Conservation (phyloP, 2,329 filamentous ascomycete species). For the Xylaria arbuscula region DNA sequence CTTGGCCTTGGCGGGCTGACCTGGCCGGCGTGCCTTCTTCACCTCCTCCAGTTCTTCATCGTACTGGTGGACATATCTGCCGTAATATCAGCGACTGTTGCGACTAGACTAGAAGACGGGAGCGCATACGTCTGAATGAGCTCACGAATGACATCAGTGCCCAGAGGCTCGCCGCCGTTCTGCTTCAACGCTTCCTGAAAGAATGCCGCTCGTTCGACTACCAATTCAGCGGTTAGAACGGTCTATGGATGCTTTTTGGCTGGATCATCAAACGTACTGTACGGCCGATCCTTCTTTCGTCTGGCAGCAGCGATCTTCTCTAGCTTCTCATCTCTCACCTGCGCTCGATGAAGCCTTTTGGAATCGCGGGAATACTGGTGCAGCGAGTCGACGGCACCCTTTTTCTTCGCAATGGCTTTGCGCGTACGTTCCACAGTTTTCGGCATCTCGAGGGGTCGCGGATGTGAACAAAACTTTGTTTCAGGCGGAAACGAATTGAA, state of each 20-base stretch:
- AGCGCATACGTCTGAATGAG: constrained; percentile 69
- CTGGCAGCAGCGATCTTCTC: constrained; percentile 76
- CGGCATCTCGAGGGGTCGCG: constrained; percentile 68
- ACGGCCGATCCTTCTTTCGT: constrained; percentile 78
- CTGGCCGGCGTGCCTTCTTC: constrained; percentile 78
- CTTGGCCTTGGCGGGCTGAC: constrained; percentile 79
- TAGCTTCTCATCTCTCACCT: constrained; percentile 83
- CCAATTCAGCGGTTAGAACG: constrained; percentile 23
- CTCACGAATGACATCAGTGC: constrained; percentile 67
- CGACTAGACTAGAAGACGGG: neutral
- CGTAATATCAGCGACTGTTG: constrained; percentile 14
- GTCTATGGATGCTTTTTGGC: neutral
- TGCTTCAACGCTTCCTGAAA: constrained; percentile 75
- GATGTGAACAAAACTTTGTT: neutral
- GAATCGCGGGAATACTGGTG: constrained; percentile 93
- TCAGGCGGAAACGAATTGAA: neutral
- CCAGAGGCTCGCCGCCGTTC: constrained; percentile 62
- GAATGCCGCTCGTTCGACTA: constrained; percentile 75
- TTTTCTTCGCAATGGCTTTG: constrained; percentile 92
- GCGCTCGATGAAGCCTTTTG: constrained; percentile 80
- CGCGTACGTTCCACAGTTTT: constrained; percentile 83
- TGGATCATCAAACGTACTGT: constrained; percentile 64
- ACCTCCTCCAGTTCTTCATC: constrained; percentile 75
- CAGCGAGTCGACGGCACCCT: constrained; percentile 76
- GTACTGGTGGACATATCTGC: constrained; percentile 73